phyloP scores from a whole-genome alignment of 805 yeast genomes.

The Ogataea neopini region DNA sequence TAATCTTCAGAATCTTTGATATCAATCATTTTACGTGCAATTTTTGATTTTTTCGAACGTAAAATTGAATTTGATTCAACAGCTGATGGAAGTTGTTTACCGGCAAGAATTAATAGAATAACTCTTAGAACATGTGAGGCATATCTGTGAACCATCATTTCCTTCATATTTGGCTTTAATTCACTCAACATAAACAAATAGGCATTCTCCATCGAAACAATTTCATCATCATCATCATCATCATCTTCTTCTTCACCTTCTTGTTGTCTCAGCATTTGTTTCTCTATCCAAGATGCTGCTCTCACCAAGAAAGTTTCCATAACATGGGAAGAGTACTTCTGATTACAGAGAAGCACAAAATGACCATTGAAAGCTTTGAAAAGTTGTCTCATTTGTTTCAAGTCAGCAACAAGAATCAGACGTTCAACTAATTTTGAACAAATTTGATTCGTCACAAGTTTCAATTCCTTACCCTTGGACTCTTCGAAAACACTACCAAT shows the following conservation, averaged over 20 bases:
- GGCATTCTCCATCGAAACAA: constrained; percentile 63
- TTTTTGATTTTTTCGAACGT: constrained; percentile 80
- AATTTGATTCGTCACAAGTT: constrained; percentile 89
- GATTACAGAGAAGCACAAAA: constrained; percentile 73
- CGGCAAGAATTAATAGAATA: constrained; percentile 68
- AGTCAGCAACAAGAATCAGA: constrained; percentile 65
- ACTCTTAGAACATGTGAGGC: constrained; percentile 87
- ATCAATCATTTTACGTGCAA: constrained; percentile 92
- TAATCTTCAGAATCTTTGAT: constrained; percentile 77
- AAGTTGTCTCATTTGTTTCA: constrained; percentile 62
- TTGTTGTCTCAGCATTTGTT: constrained; percentile 52
- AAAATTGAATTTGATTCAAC: constrained; percentile 67
- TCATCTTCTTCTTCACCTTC: constrained; percentile 35
- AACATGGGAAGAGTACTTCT: constrained; percentile 93
- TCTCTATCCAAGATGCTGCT: constrained; percentile 71
- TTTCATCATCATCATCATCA: constrained; percentile 39
- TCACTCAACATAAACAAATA: constrained; percentile 68
- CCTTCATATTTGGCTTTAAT: constrained; percentile 55
- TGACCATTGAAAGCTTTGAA: constrained; percentile 72
- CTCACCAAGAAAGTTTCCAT: constrained; percentile 81
- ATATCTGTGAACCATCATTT: constrained; percentile 72
- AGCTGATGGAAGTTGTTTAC: constrained; percentile 75
- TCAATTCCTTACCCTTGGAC: constrained; percentile 84
- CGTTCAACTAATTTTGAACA: constrained; percentile 93
- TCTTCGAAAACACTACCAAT: constrained; percentile 81